Evolutionary conservation across 225 moss, liverwort and hornwort genomes (phyloP).

Genomic region (Sphagnum tenellum): DNA sequence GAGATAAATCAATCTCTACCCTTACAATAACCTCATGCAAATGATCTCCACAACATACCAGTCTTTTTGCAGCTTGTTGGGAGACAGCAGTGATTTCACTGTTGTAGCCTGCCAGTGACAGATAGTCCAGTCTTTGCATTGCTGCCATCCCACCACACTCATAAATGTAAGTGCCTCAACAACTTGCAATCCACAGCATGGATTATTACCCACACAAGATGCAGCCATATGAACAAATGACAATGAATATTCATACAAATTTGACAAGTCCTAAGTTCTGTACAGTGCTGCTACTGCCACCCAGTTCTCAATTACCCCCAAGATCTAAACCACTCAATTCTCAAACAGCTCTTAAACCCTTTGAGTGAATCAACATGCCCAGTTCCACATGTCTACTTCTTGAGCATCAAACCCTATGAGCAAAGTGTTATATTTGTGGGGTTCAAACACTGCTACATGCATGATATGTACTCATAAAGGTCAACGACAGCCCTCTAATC

Average conservation of each 20-base stretch:
- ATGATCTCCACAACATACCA: constrained; percentile 34
- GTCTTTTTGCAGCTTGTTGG: constrained; percentile 54
- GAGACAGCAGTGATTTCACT: constrained; percentile 78
- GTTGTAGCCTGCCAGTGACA: constrained; percentile 76
- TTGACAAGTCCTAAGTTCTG: too few relatives aligned
- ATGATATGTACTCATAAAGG: background rate
- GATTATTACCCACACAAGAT: too few relatives aligned
- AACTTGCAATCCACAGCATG: background rate
- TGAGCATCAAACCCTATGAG: too few relatives aligned
- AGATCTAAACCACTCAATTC: too few relatives aligned
- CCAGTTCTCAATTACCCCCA: too few relatives aligned
- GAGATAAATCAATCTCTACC: background rate
- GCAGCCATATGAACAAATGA: too few relatives aligned
- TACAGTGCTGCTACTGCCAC: too few relatives aligned
- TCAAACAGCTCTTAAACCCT: too few relatives aligned
- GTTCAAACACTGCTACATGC: background rate
- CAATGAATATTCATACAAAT: too few relatives aligned
- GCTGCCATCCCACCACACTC: constrained; percentile 20
- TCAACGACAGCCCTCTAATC: background rate
- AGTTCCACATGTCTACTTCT: too few relatives aligned
- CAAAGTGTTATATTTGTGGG: too few relatives aligned
- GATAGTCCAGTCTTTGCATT: constrained; percentile 67
- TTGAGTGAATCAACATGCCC: too few relatives aligned
- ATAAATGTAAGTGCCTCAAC: background rate
- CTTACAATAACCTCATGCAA: background rate